Percentiles rank a stretch among this genome's conserved stretches.
These are phyloP conservation scores for Talaromyces sp. DNA, from an alignment of 2,329 filamentous ascomycete species.

Conservation along the genomic window DNA sequence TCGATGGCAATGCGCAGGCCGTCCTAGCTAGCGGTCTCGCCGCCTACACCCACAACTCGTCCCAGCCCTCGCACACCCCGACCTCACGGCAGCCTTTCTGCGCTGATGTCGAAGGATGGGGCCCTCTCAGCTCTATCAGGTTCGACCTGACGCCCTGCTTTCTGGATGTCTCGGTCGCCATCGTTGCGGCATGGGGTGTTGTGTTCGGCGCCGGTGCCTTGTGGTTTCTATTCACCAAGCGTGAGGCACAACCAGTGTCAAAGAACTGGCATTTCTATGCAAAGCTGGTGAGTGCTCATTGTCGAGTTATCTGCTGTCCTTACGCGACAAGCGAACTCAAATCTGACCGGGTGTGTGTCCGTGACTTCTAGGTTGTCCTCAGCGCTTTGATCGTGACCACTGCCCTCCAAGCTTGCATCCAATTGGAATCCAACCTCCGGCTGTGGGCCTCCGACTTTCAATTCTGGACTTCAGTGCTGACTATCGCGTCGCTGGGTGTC, in stretches of 20 bases:
- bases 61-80: conserved; percentile 16
- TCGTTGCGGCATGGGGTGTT: conserved; percentile 73
- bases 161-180: conserved; percentile 80
- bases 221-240: conserved; percentile 71
- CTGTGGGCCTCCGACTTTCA: conserved; percentile 78
- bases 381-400: conserved; percentile 63
- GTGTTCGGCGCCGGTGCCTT: conserved; percentile 71
- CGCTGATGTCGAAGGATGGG: conserved; percentile 90
- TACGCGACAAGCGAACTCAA: neutral
- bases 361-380: conserved; percentile 51
- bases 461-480: conserved; percentile 73
- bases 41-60: conserved; percentile 4
- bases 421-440: conserved; percentile 63
- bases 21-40: conserved; percentile 17
- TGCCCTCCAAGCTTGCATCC: conserved; percentile 67
- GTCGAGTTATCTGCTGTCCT: neutral
- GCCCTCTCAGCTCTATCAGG: conserved; percentile 76
- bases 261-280: conserved; percentile 92
- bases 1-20: conserved; percentile 18
- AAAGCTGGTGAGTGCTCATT: conserved; percentile 65
- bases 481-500: conserved; percentile 65
- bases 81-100: conserved; percentile 64
- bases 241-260: conserved; percentile 59
- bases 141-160: conserved; percentile 98
- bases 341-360: conserved; percentile 7